Evolutionary conservation across 805 yeast genomes (phyloP).

Genomic region (Metschnikowia hibisci): DNA sequence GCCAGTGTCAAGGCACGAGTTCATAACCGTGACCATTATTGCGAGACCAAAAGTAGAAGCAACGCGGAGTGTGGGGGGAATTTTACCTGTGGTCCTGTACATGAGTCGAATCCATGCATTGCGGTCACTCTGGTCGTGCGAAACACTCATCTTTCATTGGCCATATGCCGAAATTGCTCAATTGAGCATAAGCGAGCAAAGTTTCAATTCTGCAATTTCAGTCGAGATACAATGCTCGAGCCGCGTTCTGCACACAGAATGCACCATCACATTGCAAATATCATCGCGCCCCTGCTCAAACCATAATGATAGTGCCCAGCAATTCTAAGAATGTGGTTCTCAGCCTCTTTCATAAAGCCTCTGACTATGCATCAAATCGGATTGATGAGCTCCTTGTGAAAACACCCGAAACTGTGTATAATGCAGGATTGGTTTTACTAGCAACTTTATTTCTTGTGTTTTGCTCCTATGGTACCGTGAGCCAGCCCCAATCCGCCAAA

Average conservation of each 20-base stretch:
- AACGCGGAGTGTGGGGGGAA: no score
- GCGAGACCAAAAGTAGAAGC: no score
- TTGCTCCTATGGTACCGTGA: conserved; percentile 21
- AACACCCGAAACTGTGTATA: neutral
- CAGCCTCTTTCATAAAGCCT: conserved; percentile 1
- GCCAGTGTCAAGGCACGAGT: no score
- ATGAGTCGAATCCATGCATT: no score
- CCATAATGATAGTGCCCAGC: neutral
- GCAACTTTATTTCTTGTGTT: conserved; percentile 22
- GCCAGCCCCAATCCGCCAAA: conserved; percentile 23
- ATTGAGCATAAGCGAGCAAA: no score
- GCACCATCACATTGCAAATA: neutral
- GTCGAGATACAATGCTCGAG: no score
- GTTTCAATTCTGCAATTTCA: no score
- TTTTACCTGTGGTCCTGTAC: no score
- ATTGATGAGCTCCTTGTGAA: neutral
- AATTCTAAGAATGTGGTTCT: conserved; percentile 6
- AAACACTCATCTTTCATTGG: no score
- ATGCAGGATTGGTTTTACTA: conserved; percentile 16
- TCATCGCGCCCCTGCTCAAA: neutral
- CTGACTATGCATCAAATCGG: conserved; percentile 3
- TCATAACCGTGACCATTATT: no score
- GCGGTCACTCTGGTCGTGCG: no score
- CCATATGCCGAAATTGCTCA: no score
- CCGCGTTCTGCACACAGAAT: neutral